A percentile compares a stretch with the other conserved stretches of the same genome.
Evolutionary conservation across 2,329 filamentous ascomycete genomes (phyloP).

Genomic region (Sarocladium oryzae): DNA sequence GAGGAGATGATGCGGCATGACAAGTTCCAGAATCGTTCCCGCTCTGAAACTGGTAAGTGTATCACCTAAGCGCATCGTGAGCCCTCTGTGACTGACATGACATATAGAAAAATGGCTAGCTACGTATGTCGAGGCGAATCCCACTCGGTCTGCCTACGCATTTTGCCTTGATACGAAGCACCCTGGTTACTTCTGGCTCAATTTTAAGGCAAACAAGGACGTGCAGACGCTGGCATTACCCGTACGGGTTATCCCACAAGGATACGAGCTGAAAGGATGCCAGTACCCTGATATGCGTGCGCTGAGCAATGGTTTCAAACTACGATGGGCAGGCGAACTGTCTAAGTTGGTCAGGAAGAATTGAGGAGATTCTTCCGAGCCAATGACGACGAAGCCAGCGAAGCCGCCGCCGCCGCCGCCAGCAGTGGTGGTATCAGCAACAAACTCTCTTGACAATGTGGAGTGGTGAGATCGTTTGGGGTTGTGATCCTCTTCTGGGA

Average conservation of each 20-base stretch:
- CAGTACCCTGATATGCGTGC: constrained; percentile 93
- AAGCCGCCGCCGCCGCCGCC: neutral
- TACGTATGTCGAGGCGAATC: constrained; percentile 94
- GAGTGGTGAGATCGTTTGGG: neutral
- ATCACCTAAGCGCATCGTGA: constrained; percentile 6
- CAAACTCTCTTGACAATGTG: neutral
- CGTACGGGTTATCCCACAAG: constrained; percentile 87
- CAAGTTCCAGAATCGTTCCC: constrained; percentile 80
- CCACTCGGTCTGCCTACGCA: constrained; percentile 84
- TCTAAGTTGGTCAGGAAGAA: constrained; percentile 47
- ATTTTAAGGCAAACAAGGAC: constrained; percentile 83
- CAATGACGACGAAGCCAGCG: neutral
- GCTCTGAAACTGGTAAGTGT: constrained; percentile 74
- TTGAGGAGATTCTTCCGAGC: constrained; percentile 8
- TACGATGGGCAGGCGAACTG: constrained; percentile 63
- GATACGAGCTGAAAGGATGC: constrained; percentile 83
- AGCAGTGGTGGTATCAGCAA: neutral
- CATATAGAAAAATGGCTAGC: constrained; percentile 82
- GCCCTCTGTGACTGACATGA: neutral
- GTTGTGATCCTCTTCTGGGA: neutral
- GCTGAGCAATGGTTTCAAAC: constrained; percentile 94
- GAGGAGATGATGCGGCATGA: constrained; percentile 93
- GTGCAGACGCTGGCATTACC: constrained; percentile 71
- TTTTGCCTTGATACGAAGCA: constrained; percentile 93
- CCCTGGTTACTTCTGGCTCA: constrained; percentile 90